Percentiles rank a stretch among this genome's conserved stretches.
These are phyloP conservation scores for Gomphus bonarii DNA, from an alignment of 1,284 basidiomycete genomes.

Conservation along the genomic window DNA sequence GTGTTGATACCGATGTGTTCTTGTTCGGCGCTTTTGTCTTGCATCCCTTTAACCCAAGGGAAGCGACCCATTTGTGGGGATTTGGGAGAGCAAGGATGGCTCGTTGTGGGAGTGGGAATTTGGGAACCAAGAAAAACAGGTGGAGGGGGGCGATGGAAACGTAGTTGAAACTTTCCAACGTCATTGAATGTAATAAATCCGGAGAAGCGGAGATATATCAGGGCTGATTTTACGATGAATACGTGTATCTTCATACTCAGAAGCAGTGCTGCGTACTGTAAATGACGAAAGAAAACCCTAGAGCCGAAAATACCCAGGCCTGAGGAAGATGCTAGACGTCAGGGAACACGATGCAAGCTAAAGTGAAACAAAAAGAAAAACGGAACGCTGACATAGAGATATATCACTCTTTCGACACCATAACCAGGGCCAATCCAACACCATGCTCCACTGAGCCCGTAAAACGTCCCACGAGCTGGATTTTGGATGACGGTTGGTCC, in stretches of 20 bases:
- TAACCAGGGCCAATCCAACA: conserved; percentile 2
- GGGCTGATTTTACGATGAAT: neutral
- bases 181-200: neutral
- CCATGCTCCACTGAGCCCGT: conserved; percentile 1
- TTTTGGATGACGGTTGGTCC: neutral
- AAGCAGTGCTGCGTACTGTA: neutral
- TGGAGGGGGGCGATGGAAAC: neutral
- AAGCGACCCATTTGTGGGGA: neutral
- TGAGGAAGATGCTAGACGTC: neutral
- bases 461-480: neutral
- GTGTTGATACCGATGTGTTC: neutral
- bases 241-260: neutral
- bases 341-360: neutral
- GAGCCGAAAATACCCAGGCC: conserved; percentile 1
- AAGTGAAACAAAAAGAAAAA: neutral
- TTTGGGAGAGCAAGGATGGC: neutral
- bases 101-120: neutral
- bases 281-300: neutral
- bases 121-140: neutral
- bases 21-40: neutral
- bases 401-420: neutral
- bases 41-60: neutral
- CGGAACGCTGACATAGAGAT: neutral
- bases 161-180: neutral
- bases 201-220: conserved; percentile 5